phyloP scores from a whole-genome alignment of 2,329 filamentous ascomycete genomes.

The Truncatella angustata region DNA sequence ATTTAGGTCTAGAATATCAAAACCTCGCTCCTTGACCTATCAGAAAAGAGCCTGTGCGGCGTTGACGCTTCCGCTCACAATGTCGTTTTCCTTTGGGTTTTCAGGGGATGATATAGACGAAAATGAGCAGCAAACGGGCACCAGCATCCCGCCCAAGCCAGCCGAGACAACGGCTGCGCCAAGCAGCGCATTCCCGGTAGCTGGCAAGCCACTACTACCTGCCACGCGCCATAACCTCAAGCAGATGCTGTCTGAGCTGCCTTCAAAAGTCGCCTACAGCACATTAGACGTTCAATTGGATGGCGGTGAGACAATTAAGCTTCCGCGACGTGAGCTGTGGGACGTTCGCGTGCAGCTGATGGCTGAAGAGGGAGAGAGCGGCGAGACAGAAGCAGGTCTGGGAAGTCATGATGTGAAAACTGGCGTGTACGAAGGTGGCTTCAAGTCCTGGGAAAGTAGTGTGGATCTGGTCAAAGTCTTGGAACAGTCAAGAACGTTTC shows the following conservation, averaged over 20 bases:
- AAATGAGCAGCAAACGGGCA: constrained; percentile 29
- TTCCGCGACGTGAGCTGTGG: constrained; percentile 77
- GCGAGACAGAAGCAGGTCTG: constrained; percentile 44
- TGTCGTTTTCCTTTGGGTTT: constrained; percentile 61
- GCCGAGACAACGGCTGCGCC: constrained; percentile 18
- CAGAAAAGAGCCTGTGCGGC: neutral
- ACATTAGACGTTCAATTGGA: constrained; percentile 60
- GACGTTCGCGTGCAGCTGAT: constrained; percentile 80
- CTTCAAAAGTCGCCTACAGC: constrained; percentile 72
- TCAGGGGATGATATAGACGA: constrained; percentile 64
- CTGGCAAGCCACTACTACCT: constrained; percentile 58
- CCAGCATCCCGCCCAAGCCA: constrained; percentile 9
- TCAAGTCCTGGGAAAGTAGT: constrained; percentile 89
- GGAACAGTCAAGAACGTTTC: constrained; percentile 37
- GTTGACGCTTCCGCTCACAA: constrained; percentile 11
- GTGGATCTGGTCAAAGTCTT: constrained; percentile 75
- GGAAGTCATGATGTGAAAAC: constrained; percentile 74
- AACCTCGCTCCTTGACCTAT: constrained; percentile 11
- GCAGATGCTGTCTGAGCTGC: constrained; percentile 56
- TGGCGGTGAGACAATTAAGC: constrained; percentile 46
- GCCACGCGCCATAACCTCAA: constrained; percentile 50
- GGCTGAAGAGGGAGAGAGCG: constrained; percentile 60
- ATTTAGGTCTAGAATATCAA: neutral
- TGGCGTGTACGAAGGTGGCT: constrained; percentile 81
- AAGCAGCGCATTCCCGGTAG: constrained; percentile 57